Percentiles rank a stretch among this genome's conserved stretches.
phyloP scores from a whole-genome alignment of 2,329 filamentous ascomycete genomes.

The Nothopassalora personata region DNA sequence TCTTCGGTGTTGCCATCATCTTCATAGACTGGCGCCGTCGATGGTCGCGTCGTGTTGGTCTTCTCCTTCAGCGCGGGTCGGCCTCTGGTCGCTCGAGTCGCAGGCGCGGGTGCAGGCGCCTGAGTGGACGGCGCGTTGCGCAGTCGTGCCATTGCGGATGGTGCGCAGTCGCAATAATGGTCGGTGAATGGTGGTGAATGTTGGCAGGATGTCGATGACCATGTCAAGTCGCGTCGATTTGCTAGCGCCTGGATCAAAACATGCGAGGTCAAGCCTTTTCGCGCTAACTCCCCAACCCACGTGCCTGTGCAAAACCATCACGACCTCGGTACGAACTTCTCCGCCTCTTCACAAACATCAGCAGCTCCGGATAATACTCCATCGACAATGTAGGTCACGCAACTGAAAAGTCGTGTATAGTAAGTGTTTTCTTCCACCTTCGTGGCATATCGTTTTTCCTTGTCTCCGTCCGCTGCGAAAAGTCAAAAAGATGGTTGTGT shows the following conservation, averaged over 20 bases:
- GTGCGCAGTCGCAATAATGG: background rate
- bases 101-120: slow-evolving; percentile 11
- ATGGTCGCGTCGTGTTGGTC: slow-evolving; percentile 25
- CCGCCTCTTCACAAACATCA: background rate
- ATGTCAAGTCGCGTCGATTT: background rate
- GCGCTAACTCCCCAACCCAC: background rate
- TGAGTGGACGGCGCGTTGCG: slow-evolving; percentile 23
- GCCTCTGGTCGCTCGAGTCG: slow-evolving; percentile 8
- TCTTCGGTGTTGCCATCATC: slow-evolving; percentile 25
- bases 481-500: slow-evolving; percentile 11
- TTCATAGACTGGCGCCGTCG: slow-evolving; percentile 19
- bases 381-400: background rate
- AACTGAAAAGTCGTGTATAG: background rate
- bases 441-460: background rate
- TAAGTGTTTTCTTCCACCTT: background rate
- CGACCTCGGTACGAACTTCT: background rate
- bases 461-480: too few species aligned
- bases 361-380: background rate
- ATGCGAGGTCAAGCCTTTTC: background rate
- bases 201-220: background rate
- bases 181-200: background rate
- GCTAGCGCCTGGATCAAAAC: background rate
- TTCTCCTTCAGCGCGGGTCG: slow-evolving; percentile 29
- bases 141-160: slow-evolving; percentile 23
- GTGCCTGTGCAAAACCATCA: background rate